Evolutionary conservation across 441 rosid species (phyloP), one percentile per base, ranked within the genome.

Genomic region (Adansonia grandidieri): DNA sequence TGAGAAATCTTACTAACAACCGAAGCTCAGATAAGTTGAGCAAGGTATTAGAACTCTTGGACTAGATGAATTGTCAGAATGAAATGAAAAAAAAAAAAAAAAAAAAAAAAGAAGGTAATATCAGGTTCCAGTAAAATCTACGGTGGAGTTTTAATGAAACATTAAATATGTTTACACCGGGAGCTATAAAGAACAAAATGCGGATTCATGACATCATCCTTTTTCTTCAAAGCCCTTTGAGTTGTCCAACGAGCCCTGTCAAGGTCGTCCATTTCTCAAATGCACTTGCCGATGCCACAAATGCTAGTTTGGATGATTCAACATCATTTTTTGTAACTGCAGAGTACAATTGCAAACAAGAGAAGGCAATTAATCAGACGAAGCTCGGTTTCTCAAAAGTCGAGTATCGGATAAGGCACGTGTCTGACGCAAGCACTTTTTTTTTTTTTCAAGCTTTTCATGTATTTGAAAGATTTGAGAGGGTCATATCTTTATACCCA

Each of bases 221-320:
- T 73, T 58, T 61, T 54, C 77, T 65, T 91, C 82, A 89, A n/a
- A 93, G 90, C 72, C 97, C 97, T 81, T 88, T 91, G 56, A 92
- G 95, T 84, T 89, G 90, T 80, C 58, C 89, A 51, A 84, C 80
- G 51, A 92, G 86, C 67, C 98, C 98, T 2, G 95, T 89, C 86
- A 91, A 86, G 77, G 82, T 63, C 40, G 90, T 88, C 98, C 98
- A 92, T 84, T 90, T 89, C 90, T 92, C 96, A 75, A 89, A 87
- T 67, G 98, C 96, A 56, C 85, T 76, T 60, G 99, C 98, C 42
- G 97, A 93, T 54, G 90, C 84, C 60, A 93, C 92, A 80, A 92
- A 93, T 24, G 96, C 93, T 0, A 78, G 68, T 83, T 92, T 95
- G 50, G 97, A 93, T 82, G 93, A 91, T 76, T 91, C 93, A 45